Evolutionary conservation across 768 basidiomycete species (phyloP), one percentile per base, ranked within the genome.

Genomic region (Trametes sanguinea): DNA sequence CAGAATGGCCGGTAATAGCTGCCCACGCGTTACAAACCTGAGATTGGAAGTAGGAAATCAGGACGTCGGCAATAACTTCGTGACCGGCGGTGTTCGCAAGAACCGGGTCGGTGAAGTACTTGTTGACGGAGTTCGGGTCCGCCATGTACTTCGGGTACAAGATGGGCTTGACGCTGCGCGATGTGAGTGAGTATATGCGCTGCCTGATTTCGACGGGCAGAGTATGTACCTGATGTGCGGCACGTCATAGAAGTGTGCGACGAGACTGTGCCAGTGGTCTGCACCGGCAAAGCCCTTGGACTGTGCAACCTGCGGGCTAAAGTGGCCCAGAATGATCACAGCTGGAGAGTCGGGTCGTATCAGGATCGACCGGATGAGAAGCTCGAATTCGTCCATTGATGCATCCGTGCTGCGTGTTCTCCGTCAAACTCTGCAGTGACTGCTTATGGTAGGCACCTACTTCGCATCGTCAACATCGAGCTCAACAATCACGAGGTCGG

Each of bases 211-310:
- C 42, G 14, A 11, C 35, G 7, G 29, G 35, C 42, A 29, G 39
- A 11, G 7, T 3, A 63, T 77, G 44, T 48, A 85, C 86, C 83
- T 86, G 69, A 99, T 79, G 72, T 98, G 93, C 0, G 96, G 95
- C 30, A 98, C 85, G 72, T 99, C 97, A 78, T 99, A 99, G 78
- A 94, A 98, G 71, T 95, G 94, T 1, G 97, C 92, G 1, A 98
- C 95, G 59, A 90, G 76, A 65, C 82, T 88, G 74, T 99, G 96
- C 81, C 86, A 87, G 68, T 93, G 85, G 71, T 97, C 95, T 1
- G 95, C 90, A 2, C 96, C 95, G 3, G 86, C 86, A 70, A 91
- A 97, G 2, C 95, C 95, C 68, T 92, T 79, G 22, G 81, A 75
- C 40, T 83, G 79, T 67, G 95, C 92, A 1, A 89, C 71, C 69